phyloP scores from a whole-genome alignment of 768 basidiomycete genomes.

The Myochromella boudieri region DNA sequence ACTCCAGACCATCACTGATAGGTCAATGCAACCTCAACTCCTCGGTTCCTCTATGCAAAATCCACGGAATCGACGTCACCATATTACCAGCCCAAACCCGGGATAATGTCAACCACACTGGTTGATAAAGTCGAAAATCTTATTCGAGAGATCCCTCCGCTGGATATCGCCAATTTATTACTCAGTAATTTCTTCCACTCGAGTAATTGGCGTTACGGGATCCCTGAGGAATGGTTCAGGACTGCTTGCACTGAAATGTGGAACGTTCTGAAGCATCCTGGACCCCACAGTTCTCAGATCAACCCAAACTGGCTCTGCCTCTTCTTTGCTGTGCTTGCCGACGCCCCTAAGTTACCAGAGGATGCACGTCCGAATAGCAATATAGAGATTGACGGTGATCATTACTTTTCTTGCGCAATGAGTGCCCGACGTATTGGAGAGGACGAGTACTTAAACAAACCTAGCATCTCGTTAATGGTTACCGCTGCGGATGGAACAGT shows the following conservation, averaged over 20 bases:
- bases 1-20: too few species aligned
- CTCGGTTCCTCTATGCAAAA: slow-evolving; percentile 39
- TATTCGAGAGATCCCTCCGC: slow-evolving; percentile 31
- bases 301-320: slow-evolving; percentile 53
- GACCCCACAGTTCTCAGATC: slow-evolving; percentile 33
- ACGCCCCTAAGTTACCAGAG: slow-evolving; percentile 27
- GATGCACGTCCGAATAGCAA: too few species aligned
- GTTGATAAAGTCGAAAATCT: slow-evolving; percentile 29
- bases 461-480: slow-evolving; percentile 30
- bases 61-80: slow-evolving; percentile 36
- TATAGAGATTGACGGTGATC: slow-evolving; percentile 8
- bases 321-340: slow-evolving; percentile 48
- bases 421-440: slow-evolving; percentile 46
- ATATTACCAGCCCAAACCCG: slow-evolving; percentile 23
- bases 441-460: slow-evolving; percentile 38
- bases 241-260: slow-evolving; percentile 45
- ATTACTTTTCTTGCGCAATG: slow-evolving; percentile 43
- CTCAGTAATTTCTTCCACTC: slow-evolving; percentile 41
- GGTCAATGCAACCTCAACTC: slow-evolving; percentile 19
- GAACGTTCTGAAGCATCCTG: slow-evolving; percentile 34
- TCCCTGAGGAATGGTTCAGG: slow-evolving; percentile 49
- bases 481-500: slow-evolving; percentile 48
- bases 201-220: slow-evolving; percentile 51
- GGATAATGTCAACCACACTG: slow-evolving; percentile 21
- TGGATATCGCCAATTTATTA: slow-evolving; percentile 31